Evolutionary conservation across 2,329 filamentous ascomycete genomes (phyloP).

Genomic region (Microascus cirrosus): DNA sequence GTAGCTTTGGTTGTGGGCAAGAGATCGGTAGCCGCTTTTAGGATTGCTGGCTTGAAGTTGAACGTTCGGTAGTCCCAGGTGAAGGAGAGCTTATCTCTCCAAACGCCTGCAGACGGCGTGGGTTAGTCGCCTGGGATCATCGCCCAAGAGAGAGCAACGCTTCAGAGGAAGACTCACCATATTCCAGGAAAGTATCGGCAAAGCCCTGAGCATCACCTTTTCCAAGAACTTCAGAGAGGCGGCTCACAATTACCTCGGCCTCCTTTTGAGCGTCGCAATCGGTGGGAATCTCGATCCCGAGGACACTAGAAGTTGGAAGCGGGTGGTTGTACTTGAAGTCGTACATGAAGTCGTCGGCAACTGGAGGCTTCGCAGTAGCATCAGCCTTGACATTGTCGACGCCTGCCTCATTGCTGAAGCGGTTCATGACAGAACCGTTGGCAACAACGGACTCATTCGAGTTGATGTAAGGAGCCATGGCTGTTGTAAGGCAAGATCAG

Average conservation of each 20-base stretch:
- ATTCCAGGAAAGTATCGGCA: conserved; percentile 13
- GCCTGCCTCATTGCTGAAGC: not conserved
- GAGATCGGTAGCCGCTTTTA: conserved; percentile 20
- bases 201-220: not conserved
- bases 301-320: conserved; percentile 17
- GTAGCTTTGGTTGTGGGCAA: conserved; percentile 14
- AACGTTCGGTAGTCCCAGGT: conserved; percentile 24
- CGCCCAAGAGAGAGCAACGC: too few relatives aligned
- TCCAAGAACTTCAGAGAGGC: not conserved
- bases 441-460: too few relatives aligned
- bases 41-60: conserved; percentile 17
- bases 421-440: not conserved
- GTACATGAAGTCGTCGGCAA: conserved; percentile 27
- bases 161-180: conserved; percentile 11
- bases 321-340: conserved; percentile 26
- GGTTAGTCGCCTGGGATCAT: too few relatives aligned
- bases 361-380: conserved; percentile 9
- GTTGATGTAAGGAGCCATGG: not conserved
- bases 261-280: conserved; percentile 8
- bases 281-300: conserved; percentile 16
- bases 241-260: not conserved
- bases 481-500: not conserved
- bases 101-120: too few relatives aligned
- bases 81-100: conserved; percentile 22
- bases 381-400: not conserved